Conservation (phyloP, 768 basidiomycete genomes). For the Phlebiopsis flavidoalba region DNA sequence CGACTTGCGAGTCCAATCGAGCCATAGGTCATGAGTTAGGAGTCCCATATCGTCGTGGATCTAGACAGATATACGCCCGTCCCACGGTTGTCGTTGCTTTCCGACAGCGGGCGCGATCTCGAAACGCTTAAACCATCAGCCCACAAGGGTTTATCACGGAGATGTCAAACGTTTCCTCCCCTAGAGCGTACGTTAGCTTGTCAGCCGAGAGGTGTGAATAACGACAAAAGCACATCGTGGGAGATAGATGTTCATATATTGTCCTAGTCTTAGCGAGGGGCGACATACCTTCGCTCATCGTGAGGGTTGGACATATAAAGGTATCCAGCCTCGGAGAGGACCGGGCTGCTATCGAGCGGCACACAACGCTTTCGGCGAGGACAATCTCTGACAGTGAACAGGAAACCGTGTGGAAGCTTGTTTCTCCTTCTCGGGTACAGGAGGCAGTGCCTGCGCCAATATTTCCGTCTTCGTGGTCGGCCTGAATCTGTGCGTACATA, state of each 20-base stretch:
- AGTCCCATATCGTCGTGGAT: slow-evolving; percentile 87
- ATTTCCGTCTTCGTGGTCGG: slow-evolving; percentile 77
- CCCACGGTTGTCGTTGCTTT: slow-evolving; percentile 92
- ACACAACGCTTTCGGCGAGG: slow-evolving; percentile 85
- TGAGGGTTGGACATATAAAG: slow-evolving; percentile 91
- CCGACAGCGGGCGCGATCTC: slow-evolving; percentile 87
- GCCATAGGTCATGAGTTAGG: slow-evolving; percentile 87
- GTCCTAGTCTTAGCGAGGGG: slow-evolving; percentile 92
- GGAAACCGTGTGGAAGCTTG: slow-evolving; percentile 59
- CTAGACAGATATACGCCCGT: slow-evolving; percentile 86
- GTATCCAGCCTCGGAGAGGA: slow-evolving; percentile 85
- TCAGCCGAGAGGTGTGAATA: slow-evolving; percentile 4
- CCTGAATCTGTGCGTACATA: slow-evolving; percentile 89
- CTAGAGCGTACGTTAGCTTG: slow-evolving; percentile 35
- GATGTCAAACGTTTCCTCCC: slow-evolving; percentile 97
- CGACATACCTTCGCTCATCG: slow-evolving; percentile 87
- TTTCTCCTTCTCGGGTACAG: slow-evolving; percentile 47
- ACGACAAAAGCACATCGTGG: slow-evolving; percentile 70
- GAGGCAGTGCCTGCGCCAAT: slow-evolving; percentile 49
- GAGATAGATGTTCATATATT: slow-evolving; percentile 84
- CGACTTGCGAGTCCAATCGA: slow-evolving; percentile 85
- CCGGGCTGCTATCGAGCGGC: slow-evolving; percentile 66
- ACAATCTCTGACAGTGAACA: slow-evolving; percentile 94
- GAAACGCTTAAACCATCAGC: slow-evolving; percentile 90
- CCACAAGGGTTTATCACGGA: slow-evolving; percentile 93